Evolutionary conservation across 257 asterid species (phyloP).

Genomic region (Plantago elongata): DNA sequence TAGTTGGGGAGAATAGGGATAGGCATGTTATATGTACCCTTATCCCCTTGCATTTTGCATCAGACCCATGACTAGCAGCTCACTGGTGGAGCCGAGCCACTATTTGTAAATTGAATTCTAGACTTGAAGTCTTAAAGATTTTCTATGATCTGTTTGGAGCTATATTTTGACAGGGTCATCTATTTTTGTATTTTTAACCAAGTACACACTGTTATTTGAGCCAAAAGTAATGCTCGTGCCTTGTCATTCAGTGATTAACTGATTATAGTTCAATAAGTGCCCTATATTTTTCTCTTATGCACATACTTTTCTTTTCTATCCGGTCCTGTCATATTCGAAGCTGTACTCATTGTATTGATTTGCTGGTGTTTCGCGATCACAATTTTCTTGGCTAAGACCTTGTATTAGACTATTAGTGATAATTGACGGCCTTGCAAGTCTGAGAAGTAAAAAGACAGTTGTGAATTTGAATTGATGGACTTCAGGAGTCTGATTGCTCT

Average conservation of each 20-base stretch:
- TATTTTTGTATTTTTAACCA: not conserved
- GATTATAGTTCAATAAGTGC: conserved; percentile 9
- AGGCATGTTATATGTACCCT: no score
- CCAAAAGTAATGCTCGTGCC: no score
- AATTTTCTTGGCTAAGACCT: no score
- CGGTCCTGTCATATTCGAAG: not conserved
- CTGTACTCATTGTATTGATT: not conserved
- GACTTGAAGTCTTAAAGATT: no score
- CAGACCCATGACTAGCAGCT: no score
- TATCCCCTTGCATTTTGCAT: no score
- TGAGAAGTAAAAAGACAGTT: not conserved
- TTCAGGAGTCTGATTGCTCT: conserved; percentile 23
- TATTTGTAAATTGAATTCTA: not conserved
- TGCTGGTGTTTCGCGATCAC: no score
- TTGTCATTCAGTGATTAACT: not conserved
- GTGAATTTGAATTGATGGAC: conserved; percentile 1
- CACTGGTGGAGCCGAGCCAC: not conserved
- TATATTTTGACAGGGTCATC: not conserved
- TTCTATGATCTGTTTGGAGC: no score
- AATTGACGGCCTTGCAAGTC: no score
- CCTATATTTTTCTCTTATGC: not conserved
- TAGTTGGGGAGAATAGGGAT: no score
- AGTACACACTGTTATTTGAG: not conserved
- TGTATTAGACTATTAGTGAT: no score
- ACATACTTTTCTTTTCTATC: not conserved